Evolutionary conservation across 768 basidiomycete genomes (phyloP).

Genomic region (Leccinum arenicola): DNA sequence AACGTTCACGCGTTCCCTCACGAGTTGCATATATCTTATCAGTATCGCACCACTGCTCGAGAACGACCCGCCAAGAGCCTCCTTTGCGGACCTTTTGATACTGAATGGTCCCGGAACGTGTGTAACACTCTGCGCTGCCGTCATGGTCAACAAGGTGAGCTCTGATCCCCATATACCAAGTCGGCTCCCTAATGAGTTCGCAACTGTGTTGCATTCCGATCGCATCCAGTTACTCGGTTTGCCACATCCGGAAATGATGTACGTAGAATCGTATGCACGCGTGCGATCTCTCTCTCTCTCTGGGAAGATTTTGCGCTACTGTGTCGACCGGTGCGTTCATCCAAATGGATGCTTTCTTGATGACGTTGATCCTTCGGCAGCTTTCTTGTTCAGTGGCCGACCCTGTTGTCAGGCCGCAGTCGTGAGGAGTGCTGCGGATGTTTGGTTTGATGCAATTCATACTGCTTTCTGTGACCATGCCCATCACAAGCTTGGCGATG

Average conservation of each 20-base stretch:
- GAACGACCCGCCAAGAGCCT: slow-evolving; percentile 9
- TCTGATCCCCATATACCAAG: slow-evolving; percentile 1
- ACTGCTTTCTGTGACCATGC: neutral
- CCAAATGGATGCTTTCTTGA: slow-evolving; percentile 43
- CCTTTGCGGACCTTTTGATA: slow-evolving; percentile 73
- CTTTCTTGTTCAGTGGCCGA: slow-evolving; percentile 91
- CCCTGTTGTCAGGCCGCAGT: slow-evolving; percentile 40
- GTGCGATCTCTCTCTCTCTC: slow-evolving; percentile 79
- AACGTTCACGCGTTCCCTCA: slow-evolving; percentile 61
- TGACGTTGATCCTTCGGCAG: slow-evolving; percentile 33
- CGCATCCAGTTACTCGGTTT: slow-evolving; percentile 68
- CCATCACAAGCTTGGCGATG: neutral
- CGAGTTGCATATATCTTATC: slow-evolving; percentile 59
- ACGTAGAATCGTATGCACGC: slow-evolving; percentile 93
- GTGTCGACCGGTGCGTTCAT: slow-evolving; percentile 77
- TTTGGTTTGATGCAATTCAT: slow-evolving; percentile 48
- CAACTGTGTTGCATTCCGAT: slow-evolving; percentile 10
- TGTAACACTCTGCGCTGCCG: slow-evolving; percentile 69
- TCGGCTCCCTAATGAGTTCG: neutral
- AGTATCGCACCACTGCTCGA: slow-evolving; percentile 49
- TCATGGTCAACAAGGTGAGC: slow-evolving; percentile 70
- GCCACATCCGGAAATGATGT: slow-evolving; percentile 69
- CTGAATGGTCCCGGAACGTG: slow-evolving; percentile 97
- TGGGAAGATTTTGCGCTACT: slow-evolving; percentile 73
- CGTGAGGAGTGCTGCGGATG: slow-evolving; percentile 58